A percentile compares a stretch with the other conserved stretches of the same genome.
Conservation (phyloP, 345 rosid genomes). For the Salix suchowensis region DNA sequence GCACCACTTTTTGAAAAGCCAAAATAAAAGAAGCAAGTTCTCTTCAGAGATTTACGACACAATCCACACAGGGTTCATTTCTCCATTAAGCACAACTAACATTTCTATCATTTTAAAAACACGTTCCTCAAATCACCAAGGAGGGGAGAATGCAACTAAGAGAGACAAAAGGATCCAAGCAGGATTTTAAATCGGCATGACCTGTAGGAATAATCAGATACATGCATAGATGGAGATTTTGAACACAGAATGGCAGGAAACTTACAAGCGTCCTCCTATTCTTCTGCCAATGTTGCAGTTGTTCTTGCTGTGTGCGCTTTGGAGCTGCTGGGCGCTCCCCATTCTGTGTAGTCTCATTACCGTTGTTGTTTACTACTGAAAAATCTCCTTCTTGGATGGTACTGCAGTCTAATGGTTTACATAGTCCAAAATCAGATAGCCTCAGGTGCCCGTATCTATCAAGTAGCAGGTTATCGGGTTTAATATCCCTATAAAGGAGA, state of each 20-base stretch:
- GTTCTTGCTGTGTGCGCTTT: conserved; percentile 84
- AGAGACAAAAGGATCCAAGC: neutral
- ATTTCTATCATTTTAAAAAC: neutral
- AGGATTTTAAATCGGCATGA: neutral
- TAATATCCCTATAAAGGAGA: conserved; percentile 63
- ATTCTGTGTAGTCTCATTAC: conserved; percentile 38
- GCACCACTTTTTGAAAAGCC: neutral
- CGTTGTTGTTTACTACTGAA: conserved; percentile 29
- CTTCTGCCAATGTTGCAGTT: conserved; percentile 86
- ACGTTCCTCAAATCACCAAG: conserved; percentile 10
- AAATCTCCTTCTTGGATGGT: conserved; percentile 72
- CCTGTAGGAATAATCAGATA: neutral
- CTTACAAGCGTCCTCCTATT: conserved; percentile 91
- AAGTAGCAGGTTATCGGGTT: conserved; percentile 89
- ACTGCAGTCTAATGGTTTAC: conserved; percentile 88
- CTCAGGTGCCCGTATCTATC: conserved; percentile 82
- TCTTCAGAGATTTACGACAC: neutral
- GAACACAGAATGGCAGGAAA: conserved; percentile 15
- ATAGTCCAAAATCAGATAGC: conserved; percentile 91
- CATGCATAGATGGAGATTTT: neutral
- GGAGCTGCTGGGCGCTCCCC: conserved; percentile 55
- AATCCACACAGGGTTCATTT: neutral
- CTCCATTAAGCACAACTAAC: neutral
- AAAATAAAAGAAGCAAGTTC: neutral
- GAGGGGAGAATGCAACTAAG: neutral